Base-by-base conservation (phyloP, 2,329 filamentous ascomycete genomes). In the Monilinia fructigena region DNA sequence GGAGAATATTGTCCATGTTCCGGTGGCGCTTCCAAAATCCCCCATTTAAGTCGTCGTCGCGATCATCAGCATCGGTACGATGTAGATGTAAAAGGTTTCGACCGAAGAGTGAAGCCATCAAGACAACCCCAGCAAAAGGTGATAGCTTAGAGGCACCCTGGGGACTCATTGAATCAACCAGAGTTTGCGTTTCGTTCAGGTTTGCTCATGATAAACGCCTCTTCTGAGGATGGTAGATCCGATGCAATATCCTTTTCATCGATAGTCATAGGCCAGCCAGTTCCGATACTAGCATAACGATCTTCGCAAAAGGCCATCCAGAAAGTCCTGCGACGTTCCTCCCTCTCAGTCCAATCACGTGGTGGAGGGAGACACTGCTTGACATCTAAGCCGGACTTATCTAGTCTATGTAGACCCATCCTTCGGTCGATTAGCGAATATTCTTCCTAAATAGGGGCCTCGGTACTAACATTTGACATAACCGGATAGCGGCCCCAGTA, bases 1-100 rank as follows among this genome's bases (percentile, higher is more conserved):
- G 86, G 3, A 99, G 82, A 67, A 96, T 91, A 73, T 93, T 93
- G 77, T 98, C 95, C 81, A 98, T 87, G 28, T 87, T 84, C 45
- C 94, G 86, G 77, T 99, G 95, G 2, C 95, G 89, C 76, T 91
- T 96, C 95, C 95, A 99, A 77, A 97, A 99, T 63, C 91, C 90
- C 38, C 94, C 93, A 73, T 96, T 94, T 60, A 97, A 84, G 75
- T 98, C 92, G 73, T 91, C 83, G 68, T 97, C 94, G 56, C 87
- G 86, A 70, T 97, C 92, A 62, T 95, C 88, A 3, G 85, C 80
- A 69, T 92, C 89, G 8, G 93, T 92, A 4, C 95, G 90, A 79
- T 98, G 94, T 3, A 98, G 84, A 77, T 99, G 95, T 38, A 91
- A 86, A 20, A 98, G 83, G 74, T 97, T 98, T 55, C 92, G 89